A percentile compares a stretch with the other conserved stretches of the same genome.
Conservation (phyloP, 352 stramenopile genomes). For the Aphanomyces astaci region DNA sequence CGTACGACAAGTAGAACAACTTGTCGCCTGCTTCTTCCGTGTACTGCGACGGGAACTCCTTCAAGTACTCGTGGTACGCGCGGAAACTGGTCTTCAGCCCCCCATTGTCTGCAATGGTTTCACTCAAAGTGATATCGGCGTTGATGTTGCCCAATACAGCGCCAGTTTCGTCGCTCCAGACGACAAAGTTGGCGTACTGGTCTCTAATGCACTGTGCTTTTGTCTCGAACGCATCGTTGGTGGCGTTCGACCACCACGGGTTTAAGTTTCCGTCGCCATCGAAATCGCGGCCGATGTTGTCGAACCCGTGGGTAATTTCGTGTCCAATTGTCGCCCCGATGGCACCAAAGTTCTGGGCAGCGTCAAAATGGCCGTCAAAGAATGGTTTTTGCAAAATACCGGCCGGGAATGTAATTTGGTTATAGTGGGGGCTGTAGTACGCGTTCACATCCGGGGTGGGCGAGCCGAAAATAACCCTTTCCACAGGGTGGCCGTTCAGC, state of each 20-base stretch:
- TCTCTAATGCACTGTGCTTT: slow-evolving; percentile 56
- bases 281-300: no score
- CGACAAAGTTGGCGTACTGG: slow-evolving; percentile 42
- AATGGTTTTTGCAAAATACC: no score
- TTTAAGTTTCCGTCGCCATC: no score
- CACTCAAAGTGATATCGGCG: background rate
- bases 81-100: no score
- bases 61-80: no score
- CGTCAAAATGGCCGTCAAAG: slow-evolving; percentile 64
- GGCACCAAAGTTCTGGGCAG: slow-evolving; percentile 82
- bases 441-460: slow-evolving; percentile 90
- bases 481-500: no score
- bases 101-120: no score
- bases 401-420: slow-evolving; percentile 92
- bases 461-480: slow-evolving; percentile 32
- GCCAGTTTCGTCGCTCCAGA: slow-evolving; percentile 22
- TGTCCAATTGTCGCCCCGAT: slow-evolving; percentile 91
- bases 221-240: slow-evolving; percentile 56
- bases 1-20: no score
- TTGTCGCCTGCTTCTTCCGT: no score
- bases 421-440: slow-evolving; percentile 50
- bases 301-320: slow-evolving; percentile 91
- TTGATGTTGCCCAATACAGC: slow-evolving; percentile 21
- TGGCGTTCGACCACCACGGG: no score
- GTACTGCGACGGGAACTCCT: no score